These are phyloP conservation scores for Withania somnifera DNA, from an alignment of 305 asterid species.

Conservation along the genomic window DNA sequence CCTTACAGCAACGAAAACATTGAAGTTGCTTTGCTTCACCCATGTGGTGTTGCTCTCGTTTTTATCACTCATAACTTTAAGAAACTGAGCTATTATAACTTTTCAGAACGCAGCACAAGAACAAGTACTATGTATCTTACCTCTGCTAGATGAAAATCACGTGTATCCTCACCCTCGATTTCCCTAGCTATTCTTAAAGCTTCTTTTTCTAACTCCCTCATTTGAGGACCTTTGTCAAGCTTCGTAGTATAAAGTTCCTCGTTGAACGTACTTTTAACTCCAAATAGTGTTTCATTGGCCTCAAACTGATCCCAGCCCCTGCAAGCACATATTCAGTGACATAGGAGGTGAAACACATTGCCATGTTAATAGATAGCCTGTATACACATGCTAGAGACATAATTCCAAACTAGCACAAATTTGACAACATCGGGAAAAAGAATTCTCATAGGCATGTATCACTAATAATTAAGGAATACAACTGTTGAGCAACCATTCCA, in stretches of 20 bases:
- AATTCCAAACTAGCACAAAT: not conserved
- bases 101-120: not conserved
- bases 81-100: not conserved
- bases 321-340: not conserved
- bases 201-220: constrained; percentile 75
- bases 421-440: not conserved
- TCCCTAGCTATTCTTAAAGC: constrained; percentile 82
- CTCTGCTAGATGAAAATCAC: constrained; percentile 95
- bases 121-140: constrained; percentile 20
- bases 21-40: not conserved
- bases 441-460: not conserved
- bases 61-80: not conserved
- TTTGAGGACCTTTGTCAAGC: constrained; percentile 90
- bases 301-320: constrained; percentile 99
- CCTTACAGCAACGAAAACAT: no score
- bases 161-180: constrained; percentile 93
- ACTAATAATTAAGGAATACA: not conserved
- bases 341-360: not conserved
- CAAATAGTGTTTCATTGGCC: constrained; percentile 78
- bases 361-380: not conserved
- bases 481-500: not conserved
- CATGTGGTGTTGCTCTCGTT: not conserved
- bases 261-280: constrained; percentile 85
- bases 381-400: not conserved
- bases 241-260: constrained; percentile 95